Evolutionary conservation across 768 basidiomycete genomes (phyloP).

Genomic region (Pseudohyphozyma bogoriensis): DNA sequence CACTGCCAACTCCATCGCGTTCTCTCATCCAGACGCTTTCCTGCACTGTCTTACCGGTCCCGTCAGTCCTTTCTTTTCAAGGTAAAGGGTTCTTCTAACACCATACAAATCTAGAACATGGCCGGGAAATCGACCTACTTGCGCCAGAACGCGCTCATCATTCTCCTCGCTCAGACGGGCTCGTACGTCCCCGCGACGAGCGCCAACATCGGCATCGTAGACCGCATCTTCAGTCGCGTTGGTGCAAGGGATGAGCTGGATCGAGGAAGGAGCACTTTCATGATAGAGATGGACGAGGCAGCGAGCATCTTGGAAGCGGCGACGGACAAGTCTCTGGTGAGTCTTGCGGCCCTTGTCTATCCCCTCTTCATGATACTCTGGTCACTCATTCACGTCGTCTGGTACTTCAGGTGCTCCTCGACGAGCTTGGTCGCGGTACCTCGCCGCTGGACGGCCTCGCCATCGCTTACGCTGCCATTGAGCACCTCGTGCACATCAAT

Average conservation of each 20-base stretch:
- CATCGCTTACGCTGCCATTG: slow-evolving; percentile 81
- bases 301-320: slow-evolving; percentile 79
- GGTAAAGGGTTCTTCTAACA: not conserved
- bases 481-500: slow-evolving; percentile 64
- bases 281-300: slow-evolving; percentile 97
- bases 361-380: not conserved
- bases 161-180: slow-evolving; percentile 82
- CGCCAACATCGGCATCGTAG: slow-evolving; percentile 73
- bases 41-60: slow-evolving; percentile 86
- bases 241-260: slow-evolving; percentile 93
- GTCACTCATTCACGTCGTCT: not conserved
- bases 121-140: slow-evolving; percentile 76
- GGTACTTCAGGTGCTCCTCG: slow-evolving; percentile 78
- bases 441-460: slow-evolving; percentile 85
- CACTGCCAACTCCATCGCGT: slow-evolving; percentile 66
- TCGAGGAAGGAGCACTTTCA: slow-evolving; percentile 87
- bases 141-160: slow-evolving; percentile 79
- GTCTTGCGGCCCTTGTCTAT: slow-evolving; percentile 30
- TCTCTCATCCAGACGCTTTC: slow-evolving; percentile 49
- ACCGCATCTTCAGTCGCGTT: slow-evolving; percentile 84
- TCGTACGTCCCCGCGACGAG: slow-evolving; percentile 83
- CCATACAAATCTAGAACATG: slow-evolving; percentile 33
- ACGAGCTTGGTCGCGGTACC: slow-evolving; percentile 96
- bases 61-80: slow-evolving; percentile 45
- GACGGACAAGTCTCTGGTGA: slow-evolving; percentile 68